Conservation (phyloP, 1,139 yeast species). For the Debaryomyces sp. region DNA sequence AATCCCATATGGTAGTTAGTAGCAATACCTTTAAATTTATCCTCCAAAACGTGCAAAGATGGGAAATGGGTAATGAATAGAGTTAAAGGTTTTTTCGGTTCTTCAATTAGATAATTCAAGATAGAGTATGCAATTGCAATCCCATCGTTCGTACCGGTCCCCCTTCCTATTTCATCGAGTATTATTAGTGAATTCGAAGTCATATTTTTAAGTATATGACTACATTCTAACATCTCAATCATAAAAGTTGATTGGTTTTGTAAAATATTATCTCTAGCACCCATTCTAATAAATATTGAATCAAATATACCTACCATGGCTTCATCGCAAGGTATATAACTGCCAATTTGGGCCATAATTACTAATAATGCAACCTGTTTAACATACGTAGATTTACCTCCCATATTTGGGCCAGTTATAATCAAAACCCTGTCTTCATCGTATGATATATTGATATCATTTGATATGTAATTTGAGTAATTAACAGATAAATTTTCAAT, state of each 20-base stretch:
- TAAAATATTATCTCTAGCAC: constrained; percentile 71
- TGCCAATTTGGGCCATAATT: constrained; percentile 69
- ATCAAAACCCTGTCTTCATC: constrained; percentile 55
- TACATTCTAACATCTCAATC: constrained; percentile 72
- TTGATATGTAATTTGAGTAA: constrained; percentile 60
- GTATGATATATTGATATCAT: constrained; percentile 56
- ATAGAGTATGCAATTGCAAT: constrained; percentile 83
- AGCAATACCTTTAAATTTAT: constrained; percentile 41
- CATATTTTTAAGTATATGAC: constrained; percentile 49
- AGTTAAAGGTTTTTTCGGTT: constrained; percentile 53
- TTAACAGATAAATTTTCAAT: constrained; percentile 54
- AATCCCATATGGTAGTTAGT: constrained; percentile 79
- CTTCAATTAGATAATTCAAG: constrained; percentile 59
- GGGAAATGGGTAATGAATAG: constrained; percentile 90
- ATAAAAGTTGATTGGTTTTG: constrained; percentile 75
- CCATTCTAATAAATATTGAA: constrained; percentile 62
- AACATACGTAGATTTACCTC: constrained; percentile 94
- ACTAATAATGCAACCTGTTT: constrained; percentile 90
- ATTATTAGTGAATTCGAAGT: constrained; percentile 60
- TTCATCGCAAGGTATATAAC: constrained; percentile 41
- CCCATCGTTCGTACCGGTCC: constrained; percentile 90
- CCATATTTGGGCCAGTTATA: constrained; percentile 89
- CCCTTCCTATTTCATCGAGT: constrained; percentile 87
- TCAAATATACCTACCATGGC: constrained; percentile 63
- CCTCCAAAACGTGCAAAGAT: constrained; percentile 58